These are phyloP conservation scores for Thelonectria rubi DNA, from an alignment of 2,329 filamentous ascomycete genomes.

Conservation along the genomic window DNA sequence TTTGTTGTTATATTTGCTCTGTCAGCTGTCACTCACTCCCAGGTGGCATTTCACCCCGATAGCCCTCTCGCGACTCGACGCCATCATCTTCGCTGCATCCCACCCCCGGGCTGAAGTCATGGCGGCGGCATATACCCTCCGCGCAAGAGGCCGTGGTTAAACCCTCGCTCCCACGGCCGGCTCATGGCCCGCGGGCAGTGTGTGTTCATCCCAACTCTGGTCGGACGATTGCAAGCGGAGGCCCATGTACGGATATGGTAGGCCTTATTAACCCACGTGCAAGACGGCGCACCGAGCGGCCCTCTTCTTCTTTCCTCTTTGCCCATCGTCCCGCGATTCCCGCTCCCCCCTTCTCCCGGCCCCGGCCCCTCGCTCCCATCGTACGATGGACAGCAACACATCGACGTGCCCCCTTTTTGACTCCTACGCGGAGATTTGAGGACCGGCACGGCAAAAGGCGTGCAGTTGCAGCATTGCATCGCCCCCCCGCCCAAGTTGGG, in stretches of 20 bases:
- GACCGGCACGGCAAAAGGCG: constrained; percentile 17
- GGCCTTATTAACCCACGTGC: constrained; percentile 6
- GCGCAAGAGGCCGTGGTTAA: too few relatives aligned
- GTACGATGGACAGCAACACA: not conserved
- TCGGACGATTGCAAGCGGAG: constrained; percentile 4
- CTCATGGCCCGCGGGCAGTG: not conserved
- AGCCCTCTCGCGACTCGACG: not conserved
- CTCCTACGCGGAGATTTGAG: constrained; percentile 28
- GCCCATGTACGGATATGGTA: too few relatives aligned
- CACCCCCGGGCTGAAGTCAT: not conserved
- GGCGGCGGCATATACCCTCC: not conserved
- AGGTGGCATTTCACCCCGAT: not conserved
- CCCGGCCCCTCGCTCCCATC: not conserved
- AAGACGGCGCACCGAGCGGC: constrained; percentile 7
- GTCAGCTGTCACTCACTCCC: not conserved
- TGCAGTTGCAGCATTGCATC: too few relatives aligned
- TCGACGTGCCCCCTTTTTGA: not conserved
- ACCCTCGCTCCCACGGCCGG: not conserved
- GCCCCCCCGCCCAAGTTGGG: not conserved
- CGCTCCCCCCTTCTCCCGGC: not conserved
- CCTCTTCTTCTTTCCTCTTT: too few relatives aligned
- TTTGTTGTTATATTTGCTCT: not conserved
- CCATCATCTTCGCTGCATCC: not conserved
- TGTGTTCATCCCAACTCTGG: constrained; percentile 10
- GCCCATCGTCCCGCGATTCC: not conserved